Evolutionary conservation across 257 asterid genomes (phyloP).

Genomic region (Petunia axillaris): DNA sequence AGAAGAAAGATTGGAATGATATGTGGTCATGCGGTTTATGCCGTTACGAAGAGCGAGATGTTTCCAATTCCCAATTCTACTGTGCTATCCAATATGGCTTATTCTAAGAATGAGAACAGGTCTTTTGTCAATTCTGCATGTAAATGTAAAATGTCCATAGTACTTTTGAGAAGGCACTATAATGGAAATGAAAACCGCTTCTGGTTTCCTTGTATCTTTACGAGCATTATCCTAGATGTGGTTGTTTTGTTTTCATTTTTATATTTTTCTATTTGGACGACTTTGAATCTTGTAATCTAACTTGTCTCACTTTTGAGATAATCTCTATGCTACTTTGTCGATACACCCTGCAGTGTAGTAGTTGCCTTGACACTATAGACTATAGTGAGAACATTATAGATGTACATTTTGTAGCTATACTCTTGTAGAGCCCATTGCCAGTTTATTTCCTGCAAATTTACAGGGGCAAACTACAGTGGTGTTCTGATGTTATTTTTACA

Average conservation of each 20-base stretch:
- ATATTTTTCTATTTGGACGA: constrained; percentile 27
- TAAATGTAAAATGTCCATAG: constrained; percentile 57
- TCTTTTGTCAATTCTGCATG: constrained; percentile 75
- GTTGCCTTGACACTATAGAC: constrained; percentile 15
- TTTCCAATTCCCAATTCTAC: constrained; percentile 69
- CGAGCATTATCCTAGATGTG: constrained; percentile 25
- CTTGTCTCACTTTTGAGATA: constrained; percentile 38
- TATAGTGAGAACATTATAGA: constrained; percentile 15
- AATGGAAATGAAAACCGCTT: constrained; percentile 45
- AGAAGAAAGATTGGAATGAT: constrained; percentile 82
- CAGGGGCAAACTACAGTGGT: constrained; percentile 72
- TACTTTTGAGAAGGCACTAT: constrained; percentile 45
- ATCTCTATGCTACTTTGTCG: constrained; percentile 34
- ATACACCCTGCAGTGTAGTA: constrained; percentile 37
- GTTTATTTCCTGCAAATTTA: constrained; percentile 55
- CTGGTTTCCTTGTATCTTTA: constrained; percentile 42
- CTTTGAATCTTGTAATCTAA: constrained; percentile 34
- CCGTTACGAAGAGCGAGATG: constrained; percentile 78
- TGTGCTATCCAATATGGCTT: constrained; percentile 64
- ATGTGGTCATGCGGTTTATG: constrained; percentile 91
- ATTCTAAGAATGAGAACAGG: constrained; percentile 97
- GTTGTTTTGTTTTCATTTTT: constrained; percentile 23
- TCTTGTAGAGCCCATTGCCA: constrained; percentile 50
- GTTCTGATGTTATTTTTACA: constrained; percentile 65
- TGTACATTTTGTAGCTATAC: constrained; percentile 42